Evolutionary conservation across 805 yeast genomes (phyloP), one percentile per base, ranked within the genome.

Genomic region (Tetrapisispora phaffii): DNA sequence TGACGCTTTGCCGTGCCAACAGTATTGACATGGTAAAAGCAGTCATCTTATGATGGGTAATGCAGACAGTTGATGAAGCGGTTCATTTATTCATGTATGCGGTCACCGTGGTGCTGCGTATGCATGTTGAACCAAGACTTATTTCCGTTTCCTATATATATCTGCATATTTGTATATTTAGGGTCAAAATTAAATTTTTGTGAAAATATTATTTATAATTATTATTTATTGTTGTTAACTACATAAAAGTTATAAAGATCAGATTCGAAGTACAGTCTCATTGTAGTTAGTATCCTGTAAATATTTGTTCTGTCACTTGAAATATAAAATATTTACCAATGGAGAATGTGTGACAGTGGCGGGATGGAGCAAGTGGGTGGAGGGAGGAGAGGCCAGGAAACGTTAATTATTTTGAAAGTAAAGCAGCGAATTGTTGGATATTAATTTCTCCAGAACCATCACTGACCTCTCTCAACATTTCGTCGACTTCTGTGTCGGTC

Each of bases 371-470:
- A 19, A n/a, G 10, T 15, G 34, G 16, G 34, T 8, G 7, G n/a
- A n/a, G 34, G 19, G 34, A 16, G 16, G 4, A 12, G 22, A 13
- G 10, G 10, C 5, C 3, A 8, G 7, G 7, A 22, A 24, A n/a
- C 16, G n/a, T 21, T 4, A 22, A 20, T 59, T 72, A 84, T 73
- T 83, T 83, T 48, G 89, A 83, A 66, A 90, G 76, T 54, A 90
- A 77, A 62, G 87, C 89, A 51, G 96, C 90, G 65, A 93, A 93
- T 72, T 93, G 98, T 62, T 85, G 86, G 67, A 93, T 93, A 65
- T 93, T 94, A 61, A 93, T 93, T 70, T 87, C 96, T 48, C 98
- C 98, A 55, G 94, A 96, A 52, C 95, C 90, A 67, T 86, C 87
- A 51, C 90, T 80, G 45, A 97, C 97, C 66, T 93, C 98, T 62